phyloP scores from a whole-genome alignment of 2,329 filamentous ascomycete species.

The Diaporthe vexans region DNA sequence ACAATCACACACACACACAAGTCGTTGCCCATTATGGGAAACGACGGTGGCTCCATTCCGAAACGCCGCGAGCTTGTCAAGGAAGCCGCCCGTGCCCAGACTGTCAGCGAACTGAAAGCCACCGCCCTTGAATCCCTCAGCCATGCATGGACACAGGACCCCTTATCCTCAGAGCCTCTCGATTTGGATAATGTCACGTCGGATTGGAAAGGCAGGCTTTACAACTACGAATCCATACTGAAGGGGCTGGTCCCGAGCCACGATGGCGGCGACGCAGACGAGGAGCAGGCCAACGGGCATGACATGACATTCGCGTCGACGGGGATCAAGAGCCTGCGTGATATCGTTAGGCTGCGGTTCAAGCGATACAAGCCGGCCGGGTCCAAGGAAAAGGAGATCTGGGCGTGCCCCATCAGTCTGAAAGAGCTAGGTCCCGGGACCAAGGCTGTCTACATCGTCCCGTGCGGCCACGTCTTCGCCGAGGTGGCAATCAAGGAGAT shows the following conservation, averaged over 20 bases:
- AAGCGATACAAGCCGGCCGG: constrained; percentile 56
- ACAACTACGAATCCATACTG: constrained; percentile 94
- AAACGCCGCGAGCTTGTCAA: constrained; percentile 97
- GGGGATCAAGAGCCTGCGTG: constrained; percentile 84
- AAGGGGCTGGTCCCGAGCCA: constrained; percentile 66
- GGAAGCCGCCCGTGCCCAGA: constrained; percentile 86
- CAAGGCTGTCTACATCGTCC: constrained; percentile 90
- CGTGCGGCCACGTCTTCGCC: constrained; percentile 95
- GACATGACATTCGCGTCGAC: constrained; percentile 59
- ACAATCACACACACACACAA: not conserved
- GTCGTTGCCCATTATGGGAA: constrained; percentile 77
- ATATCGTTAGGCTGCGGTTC: constrained; percentile 90
- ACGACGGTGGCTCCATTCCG: constrained; percentile 97
- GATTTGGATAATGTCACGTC: constrained; percentile 81
- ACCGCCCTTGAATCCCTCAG: constrained; percentile 86
- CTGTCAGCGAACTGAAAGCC: constrained; percentile 89
- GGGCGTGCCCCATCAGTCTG: constrained; percentile 88
- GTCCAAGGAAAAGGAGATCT: constrained; percentile 68
- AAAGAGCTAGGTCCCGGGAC: constrained; percentile 85
- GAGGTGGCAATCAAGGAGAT: constrained; percentile 88
- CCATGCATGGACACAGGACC: constrained; percentile 89
- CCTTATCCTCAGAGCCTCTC: constrained; percentile 84
- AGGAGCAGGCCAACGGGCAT: constrained; percentile 61
- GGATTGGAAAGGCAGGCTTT: constrained; percentile 84
- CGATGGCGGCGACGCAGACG: constrained; percentile 74